A percentile compares a stretch with the other conserved stretches of the same genome.
phyloP scores from a whole-genome alignment of 306 rosid species.

The Casuarina cunninghamiana region DNA sequence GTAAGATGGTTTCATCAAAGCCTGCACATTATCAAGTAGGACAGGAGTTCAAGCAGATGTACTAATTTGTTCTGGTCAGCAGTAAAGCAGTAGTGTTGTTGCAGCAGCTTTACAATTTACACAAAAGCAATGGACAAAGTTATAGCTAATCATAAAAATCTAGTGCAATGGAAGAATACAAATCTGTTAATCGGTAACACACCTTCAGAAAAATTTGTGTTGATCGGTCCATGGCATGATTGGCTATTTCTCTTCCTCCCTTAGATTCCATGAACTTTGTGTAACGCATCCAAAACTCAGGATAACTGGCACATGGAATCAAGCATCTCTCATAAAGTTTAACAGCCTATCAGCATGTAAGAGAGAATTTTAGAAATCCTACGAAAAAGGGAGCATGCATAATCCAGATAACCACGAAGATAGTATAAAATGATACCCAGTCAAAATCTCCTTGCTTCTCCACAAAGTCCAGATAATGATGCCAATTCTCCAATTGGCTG shows the following conservation, averaged over 20 bases:
- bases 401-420: constrained; percentile 25
- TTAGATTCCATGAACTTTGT: constrained; percentile 82
- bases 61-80: background rate
- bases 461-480: constrained; percentile 75
- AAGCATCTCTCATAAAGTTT: constrained; percentile 91
- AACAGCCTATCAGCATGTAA: constrained; percentile 56
- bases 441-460: constrained; percentile 88
- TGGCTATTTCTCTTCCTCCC: constrained; percentile 95
- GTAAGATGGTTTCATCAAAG: background rate
- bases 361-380: constrained; percentile 20
- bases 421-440: constrained; percentile 59
- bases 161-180: background rate
- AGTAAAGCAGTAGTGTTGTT: background rate
- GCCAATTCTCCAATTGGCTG: constrained; percentile 84
- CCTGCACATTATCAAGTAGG: background rate
- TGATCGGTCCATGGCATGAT: constrained; percentile 75
- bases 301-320: constrained; percentile 88
- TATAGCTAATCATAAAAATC: background rate
- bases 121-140: background rate
- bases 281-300: constrained; percentile 94
- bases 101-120: background rate
- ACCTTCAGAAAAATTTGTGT: constrained; percentile 78
- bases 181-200: constrained; percentile 10
- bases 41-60: background rate
- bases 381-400: constrained; percentile 15